Evolutionary conservation across 1,284 basidiomycete species (phyloP).

Genomic region (Puccinia coronata): DNA sequence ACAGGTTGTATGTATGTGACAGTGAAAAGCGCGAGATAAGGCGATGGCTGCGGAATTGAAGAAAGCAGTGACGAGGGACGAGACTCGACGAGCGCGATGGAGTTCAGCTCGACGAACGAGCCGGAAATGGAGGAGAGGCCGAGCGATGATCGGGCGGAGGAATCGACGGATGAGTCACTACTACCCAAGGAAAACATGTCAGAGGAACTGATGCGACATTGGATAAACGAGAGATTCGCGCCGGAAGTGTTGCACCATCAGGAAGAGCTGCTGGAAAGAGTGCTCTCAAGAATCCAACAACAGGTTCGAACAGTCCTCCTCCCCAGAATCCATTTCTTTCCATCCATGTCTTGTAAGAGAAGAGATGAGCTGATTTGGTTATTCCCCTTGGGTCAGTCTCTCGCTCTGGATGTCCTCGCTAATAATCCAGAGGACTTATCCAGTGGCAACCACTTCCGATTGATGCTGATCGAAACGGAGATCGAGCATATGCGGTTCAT

Average conservation of each 20-base stretch:
- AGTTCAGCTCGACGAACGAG: not conserved
- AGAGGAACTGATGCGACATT: conserved; percentile 40
- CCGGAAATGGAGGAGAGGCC: not conserved
- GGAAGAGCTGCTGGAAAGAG: conserved; percentile 33
- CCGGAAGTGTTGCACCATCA: conserved; percentile 45
- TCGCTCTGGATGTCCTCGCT: conserved; percentile 32
- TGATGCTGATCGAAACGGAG: conserved; percentile 48
- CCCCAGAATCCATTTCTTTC: not conserved
- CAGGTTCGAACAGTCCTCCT: conserved; percentile 21
- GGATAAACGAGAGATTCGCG: conserved; percentile 45
- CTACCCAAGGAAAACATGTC: conserved; percentile 12
- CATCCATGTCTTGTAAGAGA: not conserved
- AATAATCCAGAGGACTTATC: conserved; percentile 28
- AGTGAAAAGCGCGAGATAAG: not conserved
- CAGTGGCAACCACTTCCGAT: conserved; percentile 43
- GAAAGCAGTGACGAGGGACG: not conserved
- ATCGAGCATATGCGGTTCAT: conserved; percentile 43
- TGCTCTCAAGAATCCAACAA: conserved; percentile 31
- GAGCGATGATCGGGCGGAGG: not conserved
- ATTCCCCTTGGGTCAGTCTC: conserved; percentile 4
- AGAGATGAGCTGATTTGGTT: not conserved
- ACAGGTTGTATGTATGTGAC: too few relatives aligned
- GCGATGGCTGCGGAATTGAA: not conserved
- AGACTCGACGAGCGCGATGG: not conserved
- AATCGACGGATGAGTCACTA: too few relatives aligned